Evolutionary conservation across 148 eudicot genomes (phyloP).

Genomic region (Silene uniflora): DNA sequence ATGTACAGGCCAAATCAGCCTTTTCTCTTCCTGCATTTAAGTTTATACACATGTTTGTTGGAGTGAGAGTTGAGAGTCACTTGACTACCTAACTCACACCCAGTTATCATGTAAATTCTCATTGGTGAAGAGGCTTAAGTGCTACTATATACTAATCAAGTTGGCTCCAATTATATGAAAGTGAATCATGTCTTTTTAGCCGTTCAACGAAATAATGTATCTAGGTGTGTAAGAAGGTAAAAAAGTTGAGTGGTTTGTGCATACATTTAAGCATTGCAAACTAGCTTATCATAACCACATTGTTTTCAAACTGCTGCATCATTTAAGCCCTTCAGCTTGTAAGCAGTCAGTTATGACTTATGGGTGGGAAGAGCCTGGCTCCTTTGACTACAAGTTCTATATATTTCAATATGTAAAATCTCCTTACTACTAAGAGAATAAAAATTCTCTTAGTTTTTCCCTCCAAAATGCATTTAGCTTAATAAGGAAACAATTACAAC

Average conservation of each 20-base stretch:
- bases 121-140: background rate
- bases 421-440: no score
- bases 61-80: background rate
- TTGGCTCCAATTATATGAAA: background rate
- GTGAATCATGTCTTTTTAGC: background rate
- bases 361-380: no score
- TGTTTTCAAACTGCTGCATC: background rate
- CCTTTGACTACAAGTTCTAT: no score
- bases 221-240: background rate
- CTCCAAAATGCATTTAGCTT: no score
- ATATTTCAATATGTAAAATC: background rate
- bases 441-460: no score
- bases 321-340: background rate
- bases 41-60: background rate
- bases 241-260: background rate
- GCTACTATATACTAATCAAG: slow-evolving; percentile 1
- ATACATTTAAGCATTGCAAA: background rate
- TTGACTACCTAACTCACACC: background rate
- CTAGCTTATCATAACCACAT: background rate
- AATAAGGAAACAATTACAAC: no score
- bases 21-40: no score
- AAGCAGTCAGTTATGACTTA: background rate
- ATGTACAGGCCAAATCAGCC: no score
- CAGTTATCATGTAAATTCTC: background rate
- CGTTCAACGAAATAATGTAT: background rate